These are phyloP conservation scores for Lophiotrema nucula DNA, from an alignment of 495 filamentous ascomycete species.

Conservation along the genomic window DNA sequence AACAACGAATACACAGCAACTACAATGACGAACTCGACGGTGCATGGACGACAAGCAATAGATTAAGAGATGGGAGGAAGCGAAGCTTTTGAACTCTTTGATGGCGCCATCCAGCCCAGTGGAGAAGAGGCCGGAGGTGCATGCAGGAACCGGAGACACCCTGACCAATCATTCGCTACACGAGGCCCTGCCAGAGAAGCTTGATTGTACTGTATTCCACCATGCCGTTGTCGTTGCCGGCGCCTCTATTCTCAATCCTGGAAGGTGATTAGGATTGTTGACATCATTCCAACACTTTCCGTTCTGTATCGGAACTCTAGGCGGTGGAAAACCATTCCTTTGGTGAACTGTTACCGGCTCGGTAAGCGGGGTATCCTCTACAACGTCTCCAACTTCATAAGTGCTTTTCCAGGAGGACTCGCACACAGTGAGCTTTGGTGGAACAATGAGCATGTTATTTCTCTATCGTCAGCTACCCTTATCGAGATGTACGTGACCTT, in stretches of 20 bases:
- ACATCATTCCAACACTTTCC: background rate
- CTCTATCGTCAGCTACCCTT: too few relatives aligned
- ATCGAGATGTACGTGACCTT: too few relatives aligned
- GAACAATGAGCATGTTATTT: too few relatives aligned
- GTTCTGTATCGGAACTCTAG: too few relatives aligned
- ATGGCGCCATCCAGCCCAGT: background rate
- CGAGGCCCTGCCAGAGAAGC: background rate
- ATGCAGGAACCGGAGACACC: background rate
- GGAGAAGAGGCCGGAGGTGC: background rate
- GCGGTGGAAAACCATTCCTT: too few relatives aligned
- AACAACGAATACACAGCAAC: background rate
- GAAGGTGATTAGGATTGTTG: background rate
- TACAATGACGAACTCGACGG: background rate
- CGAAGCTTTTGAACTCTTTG: background rate
- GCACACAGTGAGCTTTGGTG: too few relatives aligned
- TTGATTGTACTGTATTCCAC: constrained; percentile 1
- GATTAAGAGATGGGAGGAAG: background rate
- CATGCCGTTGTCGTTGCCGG: background rate
- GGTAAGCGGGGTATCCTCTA: too few relatives aligned
- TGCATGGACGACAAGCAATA: background rate
- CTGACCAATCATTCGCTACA: constrained; percentile 1
- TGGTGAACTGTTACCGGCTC: too few relatives aligned
- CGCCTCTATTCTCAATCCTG: background rate
- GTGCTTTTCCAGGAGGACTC: too few relatives aligned
- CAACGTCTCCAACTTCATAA: too few relatives aligned